A percentile compares a stretch with the other conserved stretches of the same genome.
These are phyloP conservation scores for Pneumocystis murina DNA, from an alignment of 1,139 yeast species.

Conservation along the genomic window DNA sequence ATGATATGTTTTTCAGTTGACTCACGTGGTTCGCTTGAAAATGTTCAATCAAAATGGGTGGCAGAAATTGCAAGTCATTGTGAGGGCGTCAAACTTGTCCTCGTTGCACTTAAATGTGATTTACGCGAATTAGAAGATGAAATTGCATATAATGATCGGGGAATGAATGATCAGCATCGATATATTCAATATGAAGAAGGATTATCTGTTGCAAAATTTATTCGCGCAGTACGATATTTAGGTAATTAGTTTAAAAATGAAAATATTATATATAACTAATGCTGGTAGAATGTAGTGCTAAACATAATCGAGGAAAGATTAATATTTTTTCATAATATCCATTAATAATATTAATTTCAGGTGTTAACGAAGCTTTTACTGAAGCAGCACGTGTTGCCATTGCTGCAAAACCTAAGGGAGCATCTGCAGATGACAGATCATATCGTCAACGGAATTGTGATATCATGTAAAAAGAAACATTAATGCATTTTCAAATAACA, in stretches of 20 bases:
- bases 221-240: constrained; percentile 32
- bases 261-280: neutral
- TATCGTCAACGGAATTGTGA: neutral
- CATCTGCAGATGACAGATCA: neutral
- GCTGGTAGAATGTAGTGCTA: constrained; percentile 66
- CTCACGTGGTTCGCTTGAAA: constrained; percentile 83
- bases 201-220: constrained; percentile 65
- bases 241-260: neutral
- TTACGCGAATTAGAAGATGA: constrained; percentile 37
- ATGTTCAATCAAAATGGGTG: constrained; percentile 91
- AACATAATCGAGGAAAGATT: constrained; percentile 58
- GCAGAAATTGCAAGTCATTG: constrained; percentile 94
- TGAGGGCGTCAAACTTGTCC: constrained; percentile 83
- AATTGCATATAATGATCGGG: constrained; percentile 14
- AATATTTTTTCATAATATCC: neutral
- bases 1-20: constrained; percentile 86
- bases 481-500: too few species aligned
- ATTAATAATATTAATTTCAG: neutral
- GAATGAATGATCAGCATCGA: constrained; percentile 9
- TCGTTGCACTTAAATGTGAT: constrained; percentile 91
- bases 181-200: constrained; percentile 72
- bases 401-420: constrained; percentile 1
- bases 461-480: neutral
- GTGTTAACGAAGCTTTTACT: neutral
- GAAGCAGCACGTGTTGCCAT: constrained; percentile 1